phyloP scores from a whole-genome alignment of 805 yeast species.

The Saturnispora silvae region DNA sequence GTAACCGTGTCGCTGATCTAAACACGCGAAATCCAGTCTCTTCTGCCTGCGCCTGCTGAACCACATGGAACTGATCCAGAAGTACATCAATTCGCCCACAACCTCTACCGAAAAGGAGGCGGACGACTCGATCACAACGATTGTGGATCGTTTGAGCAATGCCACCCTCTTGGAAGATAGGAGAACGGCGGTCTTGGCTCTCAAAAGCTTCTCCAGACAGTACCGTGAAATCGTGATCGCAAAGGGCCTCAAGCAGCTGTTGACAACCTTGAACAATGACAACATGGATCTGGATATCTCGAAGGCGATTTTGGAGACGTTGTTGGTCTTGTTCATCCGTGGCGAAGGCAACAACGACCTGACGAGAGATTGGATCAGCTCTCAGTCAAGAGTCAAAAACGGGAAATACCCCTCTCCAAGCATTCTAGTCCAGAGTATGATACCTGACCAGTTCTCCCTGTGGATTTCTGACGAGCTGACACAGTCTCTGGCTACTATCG shows the following conservation, averaged over 20 bases:
- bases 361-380: constrained; percentile 61
- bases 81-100: constrained; percentile 24
- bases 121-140: constrained; percentile 77
- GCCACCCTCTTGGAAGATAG: constrained; percentile 76
- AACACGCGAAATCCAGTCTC: not conserved
- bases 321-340: constrained; percentile 69
- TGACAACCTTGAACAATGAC: constrained; percentile 56
- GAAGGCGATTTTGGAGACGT: constrained; percentile 75
- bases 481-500: constrained; percentile 42
- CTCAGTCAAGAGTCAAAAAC: constrained; percentile 61
- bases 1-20: too few species aligned
- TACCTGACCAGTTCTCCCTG: constrained; percentile 74
- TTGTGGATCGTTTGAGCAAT: constrained; percentile 80
- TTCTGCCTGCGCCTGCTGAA: too few species aligned
- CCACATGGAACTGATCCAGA: constrained; percentile 26
- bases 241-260: constrained; percentile 66
- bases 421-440: constrained; percentile 39
- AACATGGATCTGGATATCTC: constrained; percentile 55
- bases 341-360: constrained; percentile 49
- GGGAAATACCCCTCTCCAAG: constrained; percentile 75
- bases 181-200: constrained; percentile 80
- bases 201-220: constrained; percentile 81
- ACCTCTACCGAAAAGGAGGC: constrained; percentile 29
- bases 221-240: constrained; percentile 87
- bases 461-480: constrained; percentile 95